phyloP scores from a whole-genome alignment of 257 asterid genomes.

The Verbascum thapsus region DNA sequence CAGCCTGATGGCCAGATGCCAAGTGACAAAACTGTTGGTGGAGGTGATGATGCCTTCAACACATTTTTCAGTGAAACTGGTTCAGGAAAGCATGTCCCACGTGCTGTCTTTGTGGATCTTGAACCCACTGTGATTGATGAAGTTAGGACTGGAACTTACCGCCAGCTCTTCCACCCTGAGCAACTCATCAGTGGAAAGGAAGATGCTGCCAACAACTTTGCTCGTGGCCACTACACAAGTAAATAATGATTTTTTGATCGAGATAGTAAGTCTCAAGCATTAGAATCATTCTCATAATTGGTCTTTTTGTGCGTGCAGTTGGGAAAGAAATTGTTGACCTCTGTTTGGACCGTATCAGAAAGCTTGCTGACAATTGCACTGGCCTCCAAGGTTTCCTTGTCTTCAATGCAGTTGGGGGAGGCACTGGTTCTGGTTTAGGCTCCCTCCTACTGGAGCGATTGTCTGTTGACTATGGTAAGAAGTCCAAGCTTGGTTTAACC shows the following conservation, averaged over 20 bases:
- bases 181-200: constrained; percentile 49
- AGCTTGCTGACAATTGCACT: constrained; percentile 50
- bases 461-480: constrained; percentile 42
- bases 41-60: constrained; percentile 51
- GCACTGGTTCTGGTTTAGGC: constrained; percentile 50
- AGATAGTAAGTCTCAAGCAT: not conserved
- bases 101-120: constrained; percentile 49
- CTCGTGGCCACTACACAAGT: constrained; percentile 52
- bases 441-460: constrained; percentile 44
- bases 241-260: not conserved
- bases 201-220: constrained; percentile 49
- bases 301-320: constrained; percentile 22
- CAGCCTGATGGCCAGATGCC: constrained; percentile 53
- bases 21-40: constrained; percentile 42
- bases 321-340: constrained; percentile 49
- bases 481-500: constrained; percentile 47
- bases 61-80: constrained; percentile 50
- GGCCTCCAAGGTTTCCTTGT: constrained; percentile 51
- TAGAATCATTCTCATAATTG: not conserved
- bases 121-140: constrained; percentile 50
- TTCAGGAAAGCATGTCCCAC: constrained; percentile 49
- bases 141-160: constrained; percentile 44
- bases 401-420: constrained; percentile 50
- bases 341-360: constrained; percentile 48
- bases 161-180: constrained; percentile 47